Conservation (phyloP, 805 yeast genomes). For the Maudiozyma barnettii region DNA sequence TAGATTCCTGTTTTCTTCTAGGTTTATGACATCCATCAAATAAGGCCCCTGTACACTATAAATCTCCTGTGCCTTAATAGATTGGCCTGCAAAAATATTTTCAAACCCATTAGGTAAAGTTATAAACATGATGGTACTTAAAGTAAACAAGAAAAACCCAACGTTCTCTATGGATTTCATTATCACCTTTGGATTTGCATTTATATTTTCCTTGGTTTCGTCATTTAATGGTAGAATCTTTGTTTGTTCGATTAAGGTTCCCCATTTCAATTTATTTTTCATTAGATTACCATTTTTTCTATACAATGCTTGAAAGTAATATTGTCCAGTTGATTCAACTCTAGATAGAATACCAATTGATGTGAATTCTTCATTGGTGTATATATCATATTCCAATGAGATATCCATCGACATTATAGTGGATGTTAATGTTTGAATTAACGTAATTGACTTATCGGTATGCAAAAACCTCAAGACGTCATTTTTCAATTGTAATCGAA, state of each 20-base stretch:
- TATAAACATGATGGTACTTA: constrained; percentile 7
- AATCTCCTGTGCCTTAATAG: constrained; percentile 1
- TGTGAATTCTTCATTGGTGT: constrained; percentile 10
- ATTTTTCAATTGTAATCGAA: constrained; percentile 4
- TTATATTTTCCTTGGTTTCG: not conserved
- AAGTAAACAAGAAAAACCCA: constrained; percentile 16
- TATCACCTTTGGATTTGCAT: not conserved
- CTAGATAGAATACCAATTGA: constrained; percentile 9
- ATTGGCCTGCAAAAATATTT: constrained; percentile 9
- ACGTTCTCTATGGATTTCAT: constrained; percentile 13
- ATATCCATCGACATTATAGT: constrained; percentile 8
- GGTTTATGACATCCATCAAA: not conserved
- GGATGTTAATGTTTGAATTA: constrained; percentile 4
- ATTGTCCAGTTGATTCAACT: not conserved
- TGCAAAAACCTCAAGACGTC: constrained; percentile 5
- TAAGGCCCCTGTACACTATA: constrained; percentile 2
- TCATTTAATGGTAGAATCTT: not conserved
- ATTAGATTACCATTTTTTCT: not conserved
- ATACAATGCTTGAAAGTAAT: constrained; percentile 8
- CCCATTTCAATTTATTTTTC: constrained; percentile 2
- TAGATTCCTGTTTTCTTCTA: not conserved
- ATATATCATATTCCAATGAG: constrained; percentile 8
- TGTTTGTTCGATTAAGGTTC: constrained; percentile 1
- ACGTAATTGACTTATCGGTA: constrained; percentile 1
- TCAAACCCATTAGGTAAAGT: constrained; percentile 12